These are phyloP conservation scores for Hymenoscyphus albidus DNA, from an alignment of 2,329 filamentous ascomycete species.

Conservation along the genomic window DNA sequence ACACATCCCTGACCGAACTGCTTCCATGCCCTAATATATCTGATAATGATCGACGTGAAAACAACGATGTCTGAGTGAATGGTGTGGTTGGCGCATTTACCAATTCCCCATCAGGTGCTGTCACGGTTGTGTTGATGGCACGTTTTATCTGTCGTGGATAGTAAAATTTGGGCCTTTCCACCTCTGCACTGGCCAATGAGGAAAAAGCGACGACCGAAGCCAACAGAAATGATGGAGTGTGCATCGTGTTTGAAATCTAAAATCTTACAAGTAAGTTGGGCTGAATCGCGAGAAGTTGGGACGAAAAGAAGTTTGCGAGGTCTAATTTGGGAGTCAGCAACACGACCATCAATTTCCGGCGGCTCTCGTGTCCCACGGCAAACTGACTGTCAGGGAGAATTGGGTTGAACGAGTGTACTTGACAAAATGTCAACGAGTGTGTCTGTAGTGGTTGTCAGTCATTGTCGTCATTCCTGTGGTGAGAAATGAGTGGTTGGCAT, in stretches of 20 bases:
- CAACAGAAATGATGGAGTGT: constrained; percentile 45
- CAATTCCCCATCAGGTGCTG: constrained; percentile 13
- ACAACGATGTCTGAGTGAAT: constrained; percentile 12
- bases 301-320: constrained; percentile 20
- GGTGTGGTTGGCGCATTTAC: constrained; percentile 15
- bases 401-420: constrained; percentile 54
- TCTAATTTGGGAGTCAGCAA: constrained; percentile 25
- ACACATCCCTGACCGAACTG: background rate
- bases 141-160: constrained; percentile 55
- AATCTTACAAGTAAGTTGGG: constrained; percentile 17
- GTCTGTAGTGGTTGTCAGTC: constrained; percentile 27
- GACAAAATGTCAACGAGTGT: constrained; percentile 54
- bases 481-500: constrained; percentile 21
- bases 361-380: constrained; percentile 1
- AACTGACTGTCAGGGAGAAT: constrained; percentile 48
- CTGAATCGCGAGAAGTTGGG: constrained; percentile 11
- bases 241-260: constrained; percentile 43
- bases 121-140: constrained; percentile 36
- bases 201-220: constrained; percentile 48
- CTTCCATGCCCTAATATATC: constrained; percentile 19
- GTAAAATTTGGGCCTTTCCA: constrained; percentile 50
- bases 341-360: constrained; percentile 6
- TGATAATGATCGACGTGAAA: constrained; percentile 20
- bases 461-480: background rate
- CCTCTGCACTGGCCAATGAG: constrained; percentile 43